phyloP scores from a whole-genome alignment of 2,329 filamentous ascomycete species.

The Coniella vitis region DNA sequence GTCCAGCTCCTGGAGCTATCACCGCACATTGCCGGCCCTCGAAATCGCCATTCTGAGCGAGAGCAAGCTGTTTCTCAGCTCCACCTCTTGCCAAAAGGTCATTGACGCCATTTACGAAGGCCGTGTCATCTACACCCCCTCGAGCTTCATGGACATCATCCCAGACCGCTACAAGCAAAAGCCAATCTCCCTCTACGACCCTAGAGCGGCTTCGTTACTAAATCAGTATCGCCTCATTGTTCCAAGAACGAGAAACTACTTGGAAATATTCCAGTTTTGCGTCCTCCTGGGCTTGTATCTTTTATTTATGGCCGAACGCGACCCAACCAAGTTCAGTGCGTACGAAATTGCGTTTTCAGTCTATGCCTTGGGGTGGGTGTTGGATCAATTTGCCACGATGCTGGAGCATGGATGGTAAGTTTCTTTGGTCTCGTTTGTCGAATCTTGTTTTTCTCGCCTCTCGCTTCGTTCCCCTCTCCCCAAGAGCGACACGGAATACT shows the following conservation, averaged over 20 bases:
- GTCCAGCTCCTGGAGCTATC: slow-evolving; percentile 40
- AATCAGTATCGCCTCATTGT: slow-evolving; percentile 85
- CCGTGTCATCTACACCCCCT: slow-evolving; percentile 74
- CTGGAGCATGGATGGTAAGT: slow-evolving; percentile 61
- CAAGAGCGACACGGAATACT: no score
- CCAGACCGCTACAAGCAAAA: slow-evolving; percentile 82
- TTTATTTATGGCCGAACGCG: slow-evolving; percentile 62
- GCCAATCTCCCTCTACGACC: slow-evolving; percentile 75
- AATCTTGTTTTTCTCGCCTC: no score
- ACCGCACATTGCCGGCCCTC: slow-evolving; percentile 64
- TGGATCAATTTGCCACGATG: slow-evolving; percentile 72
- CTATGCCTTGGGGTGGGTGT: slow-evolving; percentile 70
- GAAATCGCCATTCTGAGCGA: slow-evolving; percentile 80
- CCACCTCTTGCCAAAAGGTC: slow-evolving; percentile 73
- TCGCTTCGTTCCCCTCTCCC: not conserved
- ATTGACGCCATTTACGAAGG: slow-evolving; percentile 78
- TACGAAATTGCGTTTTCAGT: slow-evolving; percentile 63
- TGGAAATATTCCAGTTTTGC: slow-evolving; percentile 70
- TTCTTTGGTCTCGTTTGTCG: slow-evolving; percentile 2
- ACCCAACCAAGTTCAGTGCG: slow-evolving; percentile 46
- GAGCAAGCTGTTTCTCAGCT: slow-evolving; percentile 70
- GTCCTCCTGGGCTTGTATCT: slow-evolving; percentile 64
- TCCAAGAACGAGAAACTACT: slow-evolving; percentile 66
- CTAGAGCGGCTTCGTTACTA: slow-evolving; percentile 64
- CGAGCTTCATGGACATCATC: slow-evolving; percentile 73